phyloP scores from a whole-genome alignment of 805 yeast species.

The Wickerhamia fluorescens region DNA sequence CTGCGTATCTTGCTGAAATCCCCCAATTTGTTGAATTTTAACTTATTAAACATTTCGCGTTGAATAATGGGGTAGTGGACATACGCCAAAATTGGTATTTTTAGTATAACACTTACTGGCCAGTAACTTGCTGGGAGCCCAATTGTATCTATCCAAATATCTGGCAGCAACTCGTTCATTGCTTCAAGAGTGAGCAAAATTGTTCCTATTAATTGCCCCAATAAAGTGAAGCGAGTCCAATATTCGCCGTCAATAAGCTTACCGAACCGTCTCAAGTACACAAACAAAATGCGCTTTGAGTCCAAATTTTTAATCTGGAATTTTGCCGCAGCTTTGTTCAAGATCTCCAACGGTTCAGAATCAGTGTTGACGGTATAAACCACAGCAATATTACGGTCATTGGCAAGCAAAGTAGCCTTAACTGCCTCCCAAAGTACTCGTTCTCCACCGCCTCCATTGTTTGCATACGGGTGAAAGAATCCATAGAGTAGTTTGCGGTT shows the following conservation, averaged over 20 bases:
- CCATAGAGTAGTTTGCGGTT: conserved; percentile 53
- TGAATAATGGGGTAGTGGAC: conserved; percentile 95
- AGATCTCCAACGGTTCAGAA: conserved; percentile 40
- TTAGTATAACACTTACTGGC: conserved; percentile 45
- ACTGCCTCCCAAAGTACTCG: conserved; percentile 95
- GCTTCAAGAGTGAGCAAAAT: conserved; percentile 65
- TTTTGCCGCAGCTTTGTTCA: conserved; percentile 45
- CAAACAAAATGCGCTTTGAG: conserved; percentile 48
- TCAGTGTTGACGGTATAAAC: conserved; percentile 68
- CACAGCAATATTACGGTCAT: conserved; percentile 47
- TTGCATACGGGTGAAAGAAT: conserved; percentile 91
- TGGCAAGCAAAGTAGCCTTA: conserved; percentile 50
- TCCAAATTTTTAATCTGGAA: conserved; percentile 48
- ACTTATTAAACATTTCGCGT: conserved; percentile 71
- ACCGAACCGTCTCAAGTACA: conserved; percentile 48
- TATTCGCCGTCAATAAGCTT: conserved; percentile 58
- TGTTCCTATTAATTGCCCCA: conserved; percentile 87
- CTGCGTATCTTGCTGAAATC: conserved; percentile 9
- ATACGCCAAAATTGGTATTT: conserved; percentile 76
- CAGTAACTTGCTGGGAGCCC: conserved; percentile 89
- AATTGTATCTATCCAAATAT: conserved; percentile 89
- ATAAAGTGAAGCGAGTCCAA: conserved; percentile 75
- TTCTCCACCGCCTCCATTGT: conserved; percentile 98
- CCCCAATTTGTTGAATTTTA: conserved; percentile 24
- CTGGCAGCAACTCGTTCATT: conserved; percentile 62